These are phyloP conservation scores for Gastrolobium bilobum DNA, from an alignment of 306 rosid genomes.

Conservation along the genomic window DNA sequence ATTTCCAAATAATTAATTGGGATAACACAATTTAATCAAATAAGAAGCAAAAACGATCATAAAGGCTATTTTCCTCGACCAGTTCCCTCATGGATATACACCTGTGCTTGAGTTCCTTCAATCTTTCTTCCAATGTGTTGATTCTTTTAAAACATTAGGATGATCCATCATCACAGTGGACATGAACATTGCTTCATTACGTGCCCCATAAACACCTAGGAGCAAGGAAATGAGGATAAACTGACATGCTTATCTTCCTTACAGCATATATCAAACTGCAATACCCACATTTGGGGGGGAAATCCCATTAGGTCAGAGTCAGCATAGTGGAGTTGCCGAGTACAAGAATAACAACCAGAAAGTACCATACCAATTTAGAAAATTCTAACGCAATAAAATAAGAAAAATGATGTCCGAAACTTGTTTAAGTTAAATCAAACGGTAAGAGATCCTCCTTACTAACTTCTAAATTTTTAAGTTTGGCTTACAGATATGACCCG, in stretches of 20 bases:
- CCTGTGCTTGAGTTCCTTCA: slow-evolving; percentile 38
- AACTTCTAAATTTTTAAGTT: neutral
- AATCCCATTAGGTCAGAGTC: slow-evolving; percentile 18
- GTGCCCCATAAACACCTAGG: slow-evolving; percentile 40
- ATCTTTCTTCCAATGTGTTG: slow-evolving; percentile 37
- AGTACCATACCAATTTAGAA: slow-evolving; percentile 27
- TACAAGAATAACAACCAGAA: neutral
- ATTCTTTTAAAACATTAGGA: slow-evolving; percentile 44
- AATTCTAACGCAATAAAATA: neutral
- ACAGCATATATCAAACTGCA: slow-evolving; percentile 46
- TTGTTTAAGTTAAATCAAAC: slow-evolving; percentile 7
- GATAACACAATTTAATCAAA: slow-evolving; percentile 34
- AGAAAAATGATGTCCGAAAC: slow-evolving; percentile 6
- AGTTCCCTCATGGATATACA: slow-evolving; percentile 49
- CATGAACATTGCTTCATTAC: slow-evolving; percentile 50
- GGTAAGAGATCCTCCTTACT: neutral
- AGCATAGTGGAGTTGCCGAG: slow-evolving; percentile 9
- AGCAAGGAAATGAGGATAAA: slow-evolving; percentile 42
- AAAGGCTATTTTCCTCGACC: slow-evolving; percentile 37
- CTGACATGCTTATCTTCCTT: slow-evolving; percentile 39
- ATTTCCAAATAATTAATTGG: slow-evolving; percentile 50
- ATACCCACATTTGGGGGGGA: neutral
- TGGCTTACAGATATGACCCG: neutral
- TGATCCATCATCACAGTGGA: slow-evolving; percentile 51
- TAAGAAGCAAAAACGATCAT: slow-evolving; percentile 26